These are phyloP conservation scores for Capsicum baccatum DNA, from an alignment of 257 asterid species.

Conservation along the genomic window DNA sequence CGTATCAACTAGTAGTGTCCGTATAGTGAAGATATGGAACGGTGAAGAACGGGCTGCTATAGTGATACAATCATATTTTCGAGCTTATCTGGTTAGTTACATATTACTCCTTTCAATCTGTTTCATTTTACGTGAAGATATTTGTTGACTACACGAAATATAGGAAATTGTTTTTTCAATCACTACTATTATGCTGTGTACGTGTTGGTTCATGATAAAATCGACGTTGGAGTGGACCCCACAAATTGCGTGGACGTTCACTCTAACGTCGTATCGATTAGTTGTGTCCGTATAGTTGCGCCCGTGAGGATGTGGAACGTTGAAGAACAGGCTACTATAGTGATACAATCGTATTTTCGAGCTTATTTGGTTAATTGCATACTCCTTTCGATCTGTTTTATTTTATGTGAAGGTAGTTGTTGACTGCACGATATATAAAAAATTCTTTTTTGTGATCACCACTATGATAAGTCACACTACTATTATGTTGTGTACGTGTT, in stretches of 20 bases:
- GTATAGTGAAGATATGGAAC: not conserved
- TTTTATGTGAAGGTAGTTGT: not conserved
- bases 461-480: too few species aligned
- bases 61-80: slow-evolving; percentile 4
- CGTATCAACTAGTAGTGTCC: not conserved
- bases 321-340: not conserved
- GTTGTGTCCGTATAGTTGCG: not conserved
- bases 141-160: not conserved
- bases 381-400: not conserved
- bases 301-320: not conserved
- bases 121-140: not conserved
- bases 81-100: slow-evolving; percentile 21
- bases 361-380: slow-evolving; percentile 8
- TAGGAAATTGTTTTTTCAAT: too few species aligned
- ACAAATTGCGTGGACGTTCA: too few species aligned
- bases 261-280: not conserved
- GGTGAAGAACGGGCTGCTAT: not conserved
- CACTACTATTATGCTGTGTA: too few species aligned
- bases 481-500: too few species aligned
- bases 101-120: not conserved
- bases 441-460: too few species aligned
- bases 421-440: too few species aligned
- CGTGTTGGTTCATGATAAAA: too few species aligned
- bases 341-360: slow-evolving; percentile 11
- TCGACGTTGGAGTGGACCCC: not conserved